These are phyloP conservation scores for Candida pseudoglaebosa DNA, from an alignment of 805 yeast genomes.

Conservation along the genomic window DNA sequence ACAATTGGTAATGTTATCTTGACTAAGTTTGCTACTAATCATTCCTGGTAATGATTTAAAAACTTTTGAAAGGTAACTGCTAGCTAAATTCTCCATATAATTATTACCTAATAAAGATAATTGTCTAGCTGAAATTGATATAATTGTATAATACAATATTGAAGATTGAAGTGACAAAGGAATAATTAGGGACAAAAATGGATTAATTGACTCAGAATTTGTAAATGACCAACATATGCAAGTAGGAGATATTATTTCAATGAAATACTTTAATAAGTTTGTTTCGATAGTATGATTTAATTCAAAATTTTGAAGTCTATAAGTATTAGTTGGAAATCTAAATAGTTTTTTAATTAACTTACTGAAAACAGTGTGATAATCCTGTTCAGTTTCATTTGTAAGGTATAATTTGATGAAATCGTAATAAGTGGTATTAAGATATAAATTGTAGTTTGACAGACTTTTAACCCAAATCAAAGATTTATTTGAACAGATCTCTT, in stretches of 20 bases:
- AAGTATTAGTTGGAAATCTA: background rate
- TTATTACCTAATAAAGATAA: constrained; percentile 23
- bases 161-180: constrained; percentile 32
- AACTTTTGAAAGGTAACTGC: constrained; percentile 22
- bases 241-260: constrained; percentile 31
- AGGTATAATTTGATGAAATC: constrained; percentile 13
- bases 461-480: constrained; percentile 8
- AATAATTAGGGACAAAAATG: constrained; percentile 33
- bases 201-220: constrained; percentile 22
- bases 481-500: constrained; percentile 7
- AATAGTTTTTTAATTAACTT: background rate
- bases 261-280: constrained; percentile 27
- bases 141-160: constrained; percentile 28
- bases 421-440: constrained; percentile 14
- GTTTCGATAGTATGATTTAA: constrained; percentile 14
- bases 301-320: constrained; percentile 1
- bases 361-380: constrained; percentile 4
- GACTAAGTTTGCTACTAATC: constrained; percentile 22
- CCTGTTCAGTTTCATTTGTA: background rate
- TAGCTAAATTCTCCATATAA: constrained; percentile 22
- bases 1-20: background rate
- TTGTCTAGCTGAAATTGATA: constrained; percentile 37
- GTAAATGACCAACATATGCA: constrained; percentile 35
- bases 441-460: constrained; percentile 9
- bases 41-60: constrained; percentile 25